Percentiles rank a stretch among this genome's conserved stretches.
phyloP scores from a whole-genome alignment of 208 protist genomes.

The Acanthamoeba sp. region DNA sequence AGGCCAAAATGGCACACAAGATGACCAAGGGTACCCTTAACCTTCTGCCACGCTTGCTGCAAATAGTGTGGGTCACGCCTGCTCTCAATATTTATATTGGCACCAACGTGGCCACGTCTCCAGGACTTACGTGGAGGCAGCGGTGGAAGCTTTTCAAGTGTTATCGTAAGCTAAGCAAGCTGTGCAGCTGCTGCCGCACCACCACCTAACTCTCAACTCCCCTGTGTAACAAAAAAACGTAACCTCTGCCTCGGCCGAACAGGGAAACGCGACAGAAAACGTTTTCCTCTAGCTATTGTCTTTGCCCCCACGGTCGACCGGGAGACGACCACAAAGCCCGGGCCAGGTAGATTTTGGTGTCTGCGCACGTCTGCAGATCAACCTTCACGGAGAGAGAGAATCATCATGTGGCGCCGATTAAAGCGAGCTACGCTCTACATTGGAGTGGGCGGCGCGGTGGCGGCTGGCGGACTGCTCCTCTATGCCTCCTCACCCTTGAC shows the following conservation, averaged over 20 bases:
- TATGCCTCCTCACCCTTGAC: background rate
- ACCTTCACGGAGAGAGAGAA: background rate
- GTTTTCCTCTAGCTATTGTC: too few species aligned
- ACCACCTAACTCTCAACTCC: background rate
- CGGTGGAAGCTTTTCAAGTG: slow-evolving; percentile 34
- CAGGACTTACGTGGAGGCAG: background rate
- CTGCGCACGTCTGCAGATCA: too few species aligned
- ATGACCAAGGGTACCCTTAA: background rate
- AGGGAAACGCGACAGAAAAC: too few species aligned
- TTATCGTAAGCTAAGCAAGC: background rate
- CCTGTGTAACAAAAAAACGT: too few species aligned
- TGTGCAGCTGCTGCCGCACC: background rate
- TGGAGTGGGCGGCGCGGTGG: background rate
- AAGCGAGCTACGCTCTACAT: background rate
- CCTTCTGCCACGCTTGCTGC: too few species aligned
- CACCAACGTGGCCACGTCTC: too few species aligned
- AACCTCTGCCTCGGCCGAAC: too few species aligned
- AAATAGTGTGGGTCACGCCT: background rate
- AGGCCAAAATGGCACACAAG: background rate
- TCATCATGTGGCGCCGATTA: background rate
- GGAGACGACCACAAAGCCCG: too few species aligned
- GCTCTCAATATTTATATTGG: background rate
- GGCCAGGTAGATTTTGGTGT: too few species aligned
- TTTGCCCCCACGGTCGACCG: too few species aligned
- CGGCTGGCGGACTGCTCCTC: background rate